Evolutionary conservation across 2,329 filamentous ascomycete species (phyloP).

Genomic region (Colletotrichum phormii): DNA sequence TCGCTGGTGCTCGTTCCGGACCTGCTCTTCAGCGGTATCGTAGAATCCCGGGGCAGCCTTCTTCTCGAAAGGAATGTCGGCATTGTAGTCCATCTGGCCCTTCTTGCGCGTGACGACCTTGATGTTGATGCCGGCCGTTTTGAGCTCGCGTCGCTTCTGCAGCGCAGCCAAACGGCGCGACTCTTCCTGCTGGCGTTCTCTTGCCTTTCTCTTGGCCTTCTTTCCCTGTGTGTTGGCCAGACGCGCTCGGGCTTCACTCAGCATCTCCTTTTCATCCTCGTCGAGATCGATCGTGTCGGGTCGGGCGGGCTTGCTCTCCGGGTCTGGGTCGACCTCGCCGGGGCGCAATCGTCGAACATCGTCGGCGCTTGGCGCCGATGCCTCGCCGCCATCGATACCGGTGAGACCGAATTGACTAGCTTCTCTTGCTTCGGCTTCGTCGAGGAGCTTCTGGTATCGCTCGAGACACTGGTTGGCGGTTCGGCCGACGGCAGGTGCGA

Average conservation of each 20-base stretch:
- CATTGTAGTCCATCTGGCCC: slow-evolving; percentile 99
- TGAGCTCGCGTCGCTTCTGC: slow-evolving; percentile 95
- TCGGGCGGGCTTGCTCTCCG: slow-evolving; percentile 93
- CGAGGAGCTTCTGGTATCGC: slow-evolving; percentile 94
- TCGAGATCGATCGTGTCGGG: slow-evolving; percentile 98
- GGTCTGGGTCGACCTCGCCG: slow-evolving; percentile 96
- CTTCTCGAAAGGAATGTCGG: slow-evolving; percentile 98
- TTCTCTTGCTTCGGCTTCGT: slow-evolving; percentile 94
- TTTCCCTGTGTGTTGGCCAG: slow-evolving; percentile 98
- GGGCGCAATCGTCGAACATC: slow-evolving; percentile 90
- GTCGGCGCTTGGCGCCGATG: slow-evolving; percentile 88
- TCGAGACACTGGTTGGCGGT: slow-evolving; percentile 98
- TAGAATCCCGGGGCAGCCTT: slow-evolving; percentile 90
- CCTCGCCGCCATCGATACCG: slow-evolving; percentile 88
- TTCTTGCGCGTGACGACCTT: slow-evolving; percentile 92
- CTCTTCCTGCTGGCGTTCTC: slow-evolving; percentile 95
- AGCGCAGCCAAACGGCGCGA: slow-evolving; percentile 88
- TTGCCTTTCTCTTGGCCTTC: slow-evolving; percentile 97
- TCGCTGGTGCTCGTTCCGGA: slow-evolving; percentile 84
- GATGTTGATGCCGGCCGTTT: slow-evolving; percentile 98
- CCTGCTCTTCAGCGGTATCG: slow-evolving; percentile 87
- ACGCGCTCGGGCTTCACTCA: slow-evolving; percentile 95
- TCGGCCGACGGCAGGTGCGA: slow-evolving; percentile 94
- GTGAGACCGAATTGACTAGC: slow-evolving; percentile 84
- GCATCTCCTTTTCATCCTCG: slow-evolving; percentile 99